phyloP scores from a whole-genome alignment of 257 asterid genomes.

The Ophiorrhiza pumila region DNA sequence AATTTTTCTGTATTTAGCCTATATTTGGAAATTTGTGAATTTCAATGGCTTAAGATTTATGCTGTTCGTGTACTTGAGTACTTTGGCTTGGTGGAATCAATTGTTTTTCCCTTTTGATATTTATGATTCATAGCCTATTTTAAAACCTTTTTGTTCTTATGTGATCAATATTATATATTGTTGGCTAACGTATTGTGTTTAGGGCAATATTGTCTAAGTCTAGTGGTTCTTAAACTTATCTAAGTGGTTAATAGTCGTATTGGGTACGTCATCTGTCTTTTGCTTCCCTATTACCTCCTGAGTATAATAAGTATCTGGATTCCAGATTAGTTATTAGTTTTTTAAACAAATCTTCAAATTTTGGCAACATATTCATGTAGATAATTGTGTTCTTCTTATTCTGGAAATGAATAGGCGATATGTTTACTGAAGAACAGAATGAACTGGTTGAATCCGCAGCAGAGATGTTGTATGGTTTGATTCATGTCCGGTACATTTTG shows the following conservation, averaged over 20 bases:
- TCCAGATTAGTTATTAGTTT: not conserved
- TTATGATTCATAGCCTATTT: too few species aligned
- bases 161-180: not conserved
- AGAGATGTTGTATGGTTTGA: conserved; percentile 92
- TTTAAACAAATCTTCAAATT: not conserved
- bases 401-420: conserved; percentile 55
- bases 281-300: not conserved
- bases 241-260: not conserved
- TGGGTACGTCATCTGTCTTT: not conserved
- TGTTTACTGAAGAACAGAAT: conserved; percentile 91
- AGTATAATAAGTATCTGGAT: not conserved
- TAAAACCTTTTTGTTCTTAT: not conserved
- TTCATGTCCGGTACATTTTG: conserved; percentile 87
- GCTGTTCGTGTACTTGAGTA: not conserved
- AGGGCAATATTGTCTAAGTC: not conserved
- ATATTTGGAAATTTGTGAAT: not conserved
- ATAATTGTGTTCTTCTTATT: conserved; percentile 20
- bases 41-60: not conserved
- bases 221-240: not conserved
- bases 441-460: conserved; percentile 97
- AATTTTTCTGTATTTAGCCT: too few species aligned
- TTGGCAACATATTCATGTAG: conserved; percentile 15
- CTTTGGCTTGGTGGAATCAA: not conserved
- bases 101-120: not conserved
- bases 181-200: not conserved